A percentile compares a stretch with the other conserved stretches of the same genome.
phyloP scores from a whole-genome alignment of 2,329 filamentous ascomycete species.

The Akanthomyces lecanii region DNA sequence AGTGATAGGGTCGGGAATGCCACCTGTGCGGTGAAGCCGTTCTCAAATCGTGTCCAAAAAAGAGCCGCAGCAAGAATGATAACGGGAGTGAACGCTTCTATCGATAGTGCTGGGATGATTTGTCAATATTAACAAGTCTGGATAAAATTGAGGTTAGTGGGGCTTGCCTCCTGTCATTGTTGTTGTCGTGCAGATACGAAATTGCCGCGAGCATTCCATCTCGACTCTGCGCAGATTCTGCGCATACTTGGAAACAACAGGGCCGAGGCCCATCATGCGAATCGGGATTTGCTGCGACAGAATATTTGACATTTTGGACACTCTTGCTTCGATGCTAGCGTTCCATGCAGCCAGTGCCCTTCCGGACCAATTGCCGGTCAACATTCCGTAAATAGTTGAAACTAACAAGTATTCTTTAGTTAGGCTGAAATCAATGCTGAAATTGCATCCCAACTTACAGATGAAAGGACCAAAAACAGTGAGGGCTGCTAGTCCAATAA shows the following conservation, averaged over 20 bases:
- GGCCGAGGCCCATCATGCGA: neutral
- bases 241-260: neutral
- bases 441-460: neutral
- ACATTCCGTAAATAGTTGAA: neutral
- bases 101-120: neutral
- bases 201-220: neutral
- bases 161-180: neutral
- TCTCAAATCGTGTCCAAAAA: neutral
- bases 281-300: neutral
- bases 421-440: neutral
- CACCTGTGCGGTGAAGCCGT: neutral
- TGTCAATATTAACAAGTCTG: neutral
- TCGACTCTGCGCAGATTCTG: neutral
- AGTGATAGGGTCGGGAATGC: neutral
- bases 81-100: neutral
- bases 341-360: neutral
- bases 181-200: neutral
- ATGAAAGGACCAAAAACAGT: neutral
- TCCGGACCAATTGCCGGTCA: neutral
- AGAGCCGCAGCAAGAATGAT: neutral
- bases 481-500: neutral
- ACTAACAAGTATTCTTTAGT: neutral
- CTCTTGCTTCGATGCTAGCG: neutral
- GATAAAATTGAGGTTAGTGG: neutral
- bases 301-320: neutral